These are phyloP conservation scores for Scopulariopsis brevicaulis DNA, from an alignment of 2,329 filamentous ascomycete species.

Conservation along the genomic window DNA sequence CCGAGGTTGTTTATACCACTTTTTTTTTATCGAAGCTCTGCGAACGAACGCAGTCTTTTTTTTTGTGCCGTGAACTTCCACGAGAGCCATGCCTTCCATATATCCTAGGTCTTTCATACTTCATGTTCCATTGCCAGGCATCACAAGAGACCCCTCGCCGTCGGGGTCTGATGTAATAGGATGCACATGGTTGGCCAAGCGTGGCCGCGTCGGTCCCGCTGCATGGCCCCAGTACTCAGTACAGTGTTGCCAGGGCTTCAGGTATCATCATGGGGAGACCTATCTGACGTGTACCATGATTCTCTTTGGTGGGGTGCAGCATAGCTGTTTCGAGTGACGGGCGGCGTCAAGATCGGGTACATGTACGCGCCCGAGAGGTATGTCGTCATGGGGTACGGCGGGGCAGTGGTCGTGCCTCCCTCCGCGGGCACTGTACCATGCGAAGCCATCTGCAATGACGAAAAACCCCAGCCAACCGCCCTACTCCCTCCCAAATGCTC, in stretches of 20 bases:
- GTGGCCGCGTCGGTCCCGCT: not conserved
- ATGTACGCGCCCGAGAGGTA: not conserved
- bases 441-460: not conserved
- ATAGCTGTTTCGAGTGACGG: not conserved
- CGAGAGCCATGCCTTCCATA: not conserved
- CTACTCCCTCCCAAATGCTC: constrained; percentile 1
- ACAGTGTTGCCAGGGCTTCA: not conserved
- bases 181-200: constrained; percentile 1
- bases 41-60: no score
- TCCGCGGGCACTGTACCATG: not conserved
- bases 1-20: no score
- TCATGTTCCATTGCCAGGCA: not conserved
- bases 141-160: not conserved
- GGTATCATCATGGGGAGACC: not conserved
- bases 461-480: constrained; percentile 1
- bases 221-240: not conserved
- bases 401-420: not conserved
- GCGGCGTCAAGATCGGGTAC: not conserved
- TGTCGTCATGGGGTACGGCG: constrained; percentile 1
- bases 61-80: not conserved
- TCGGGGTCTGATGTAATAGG: constrained; percentile 3
- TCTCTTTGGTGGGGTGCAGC: not conserved
- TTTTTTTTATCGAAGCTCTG: no score
- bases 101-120: not conserved
- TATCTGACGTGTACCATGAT: not conserved